Evolutionary conservation across 352 stramenopile species (phyloP), one percentile per base, ranked within the genome.

Genomic region (Globisporangium splendens): DNA sequence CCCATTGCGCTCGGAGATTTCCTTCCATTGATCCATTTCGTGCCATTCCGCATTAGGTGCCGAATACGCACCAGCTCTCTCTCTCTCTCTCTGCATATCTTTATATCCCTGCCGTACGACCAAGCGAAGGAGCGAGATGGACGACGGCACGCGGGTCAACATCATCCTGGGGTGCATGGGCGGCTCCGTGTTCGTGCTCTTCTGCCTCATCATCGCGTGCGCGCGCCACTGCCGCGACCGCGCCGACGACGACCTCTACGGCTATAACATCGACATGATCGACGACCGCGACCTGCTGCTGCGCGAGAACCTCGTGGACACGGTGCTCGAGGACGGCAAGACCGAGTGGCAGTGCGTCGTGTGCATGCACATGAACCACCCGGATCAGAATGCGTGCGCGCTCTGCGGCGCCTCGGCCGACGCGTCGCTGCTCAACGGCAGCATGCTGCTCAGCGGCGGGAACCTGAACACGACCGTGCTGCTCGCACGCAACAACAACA

Each of bases 301-400:
- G 52, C 80, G 80, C 35, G 78, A 89, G 61, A 73, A 91, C 56
- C 66, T 91, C 20, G 75, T 77, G 50, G 78, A 88, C 54, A 89
- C 77, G 24, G 74, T 83, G 33, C 63, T 91, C 33, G 77, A 87
- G 35, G 73, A 78, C 18, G 81, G 73, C 18, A 61, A 65, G 49
- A 82, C 65, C 51, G 81, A 91, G 62, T 89, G 81, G 81, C 77
- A 89, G 57, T 91, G 81, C 61, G 56, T 89, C 52, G 79, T 91
- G 12, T 91, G 81, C 54, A 71, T 77, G 46, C 79, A 91, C 54
- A 70, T 89, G 66, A 91, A 91, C 54, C 81, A 91, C 54, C 81
- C 81, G 6, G 79, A 85, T 56, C 75, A 86, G 49, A 61, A 73
- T 38, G 61, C 68, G 44, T 91, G 81, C 69, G 62, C 69, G 47